Base-by-base conservation (phyloP, 176 grass and related monocot genomes). In the Ampelocalamus luodianensis region DNA sequence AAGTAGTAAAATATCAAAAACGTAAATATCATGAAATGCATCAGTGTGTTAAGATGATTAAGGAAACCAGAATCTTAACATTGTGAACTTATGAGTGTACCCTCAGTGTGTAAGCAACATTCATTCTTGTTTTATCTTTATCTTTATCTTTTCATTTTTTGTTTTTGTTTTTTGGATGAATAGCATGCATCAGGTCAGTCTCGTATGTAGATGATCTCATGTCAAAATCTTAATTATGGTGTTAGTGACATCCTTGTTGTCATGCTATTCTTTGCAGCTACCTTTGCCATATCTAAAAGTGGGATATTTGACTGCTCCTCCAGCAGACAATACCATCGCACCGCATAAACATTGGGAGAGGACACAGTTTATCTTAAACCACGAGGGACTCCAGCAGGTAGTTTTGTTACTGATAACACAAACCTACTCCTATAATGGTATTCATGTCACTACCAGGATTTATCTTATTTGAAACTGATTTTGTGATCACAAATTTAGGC, bases 231-330 rank as follows among this genome's bases (percentile, higher is more conserved):
- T 49, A 70, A 58, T 17, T 63, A 49, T 64, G 43, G 1, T 29
- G 22, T 78, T 71, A 20, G 11, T 86, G 69, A 83, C 29, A 71
- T 63, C 8, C 16, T 77, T 69, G 2, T 37, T 77, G 44, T 27
- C 58, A 76, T 74, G 23, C 27, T 74, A 65, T 74, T 8, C 17
- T 32, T 65, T 72, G 78, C 86, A 95, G 93, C 79, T 92, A 45
- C 93, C 93, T 72, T 82, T 95, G 79, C 93, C 93, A 44, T 92
- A 95, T 85, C 79, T 95, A 13, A 95, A 95, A 77, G 93, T 90
- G 22, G 93, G 93, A 42, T 95, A 95, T 64, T 69, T 95, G 62
- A 92, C 88, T 79, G 93, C 93, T 13, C 88, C 90, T 66, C 88
- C 93, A 62, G 93, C 93, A 51, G 74, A 92, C 50, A 80, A 77